Evolutionary conservation across 2,329 filamentous ascomycete genomes (phyloP).

Genomic region (Trichoderma afroharzianum): DNA sequence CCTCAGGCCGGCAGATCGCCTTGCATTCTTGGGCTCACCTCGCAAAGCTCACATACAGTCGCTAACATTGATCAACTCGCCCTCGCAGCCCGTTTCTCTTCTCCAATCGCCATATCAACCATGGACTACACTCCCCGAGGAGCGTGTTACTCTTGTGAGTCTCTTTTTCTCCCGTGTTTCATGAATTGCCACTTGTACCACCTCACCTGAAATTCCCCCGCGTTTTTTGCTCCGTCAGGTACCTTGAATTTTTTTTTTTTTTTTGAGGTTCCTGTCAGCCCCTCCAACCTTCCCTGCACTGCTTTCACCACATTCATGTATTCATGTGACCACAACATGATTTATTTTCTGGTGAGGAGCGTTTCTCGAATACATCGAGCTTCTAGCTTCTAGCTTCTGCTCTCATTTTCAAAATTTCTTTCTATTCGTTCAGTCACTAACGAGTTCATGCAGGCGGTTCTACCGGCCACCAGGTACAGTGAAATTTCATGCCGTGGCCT

Average conservation of each 20-base stretch:
- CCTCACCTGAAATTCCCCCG: constrained; percentile 10
- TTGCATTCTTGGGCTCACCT: not conserved
- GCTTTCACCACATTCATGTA: not conserved
- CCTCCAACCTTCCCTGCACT: not conserved
- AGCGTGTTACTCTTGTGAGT: constrained; percentile 53
- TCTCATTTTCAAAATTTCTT: not conserved
- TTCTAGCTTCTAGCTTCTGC: not conserved
- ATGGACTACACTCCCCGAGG: constrained; percentile 45
- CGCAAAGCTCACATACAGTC: not conserved
- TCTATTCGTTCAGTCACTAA: constrained; percentile 12
- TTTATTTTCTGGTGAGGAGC: not conserved
- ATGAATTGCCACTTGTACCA: constrained; percentile 8
- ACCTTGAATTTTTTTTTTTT: constrained; percentile 12
- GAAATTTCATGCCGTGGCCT: not conserved
- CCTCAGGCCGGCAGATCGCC: constrained; percentile 3
- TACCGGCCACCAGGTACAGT: constrained; percentile 68
- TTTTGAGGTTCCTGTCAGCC: not conserved
- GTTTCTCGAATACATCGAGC: not conserved
- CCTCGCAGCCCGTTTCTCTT: not conserved
- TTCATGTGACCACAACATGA: not conserved
- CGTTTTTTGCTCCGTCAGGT: constrained; percentile 8
- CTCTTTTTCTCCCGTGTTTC: not conserved
- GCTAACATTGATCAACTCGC: not conserved
- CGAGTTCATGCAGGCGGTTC: constrained; percentile 58
- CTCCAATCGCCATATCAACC: constrained; percentile 9